Evolutionary conservation across 495 filamentous ascomycete genomes (phyloP).

Genomic region (Hypoxylon fragiforme): DNA sequence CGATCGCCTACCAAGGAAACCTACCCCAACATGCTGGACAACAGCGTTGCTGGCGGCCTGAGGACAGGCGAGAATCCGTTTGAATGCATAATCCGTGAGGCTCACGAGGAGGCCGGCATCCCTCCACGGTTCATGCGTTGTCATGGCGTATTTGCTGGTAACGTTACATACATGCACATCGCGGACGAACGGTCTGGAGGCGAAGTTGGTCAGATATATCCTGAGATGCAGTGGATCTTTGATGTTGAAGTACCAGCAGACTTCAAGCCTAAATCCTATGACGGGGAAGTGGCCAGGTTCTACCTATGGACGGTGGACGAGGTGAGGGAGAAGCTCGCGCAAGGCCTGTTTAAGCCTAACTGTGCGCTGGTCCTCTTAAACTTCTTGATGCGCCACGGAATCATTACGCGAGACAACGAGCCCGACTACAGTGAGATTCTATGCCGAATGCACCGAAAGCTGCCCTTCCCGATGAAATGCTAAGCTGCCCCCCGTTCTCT

Average conservation of each 20-base stretch:
- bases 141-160: conserved; percentile 61
- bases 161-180: conserved; percentile 83
- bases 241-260: conserved; percentile 77
- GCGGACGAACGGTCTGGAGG: conserved; percentile 78
- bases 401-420: conserved; percentile 82
- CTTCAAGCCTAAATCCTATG: conserved; percentile 71
- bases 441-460: conserved; percentile 71
- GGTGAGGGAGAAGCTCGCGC: conserved; percentile 68
- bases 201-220: conserved; percentile 84
- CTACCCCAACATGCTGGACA: conserved; percentile 87
- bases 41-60: conserved; percentile 90
- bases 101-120: conserved; percentile 86
- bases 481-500: conserved; percentile 43
- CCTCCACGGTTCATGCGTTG: conserved; percentile 68
- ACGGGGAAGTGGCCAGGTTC: conserved; percentile 89
- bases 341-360: conserved; percentile 90
- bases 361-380: conserved; percentile 82
- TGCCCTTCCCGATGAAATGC: conserved; percentile 75
- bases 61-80: conserved; percentile 73
- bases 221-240: conserved; percentile 89
- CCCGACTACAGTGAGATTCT: conserved; percentile 77
- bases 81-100: conserved; percentile 82
- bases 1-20: conserved; percentile 77
- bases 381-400: conserved; percentile 87
- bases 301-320: conserved; percentile 73